Percentiles rank a stretch among this genome's conserved stretches.
phyloP scores from a whole-genome alignment of 148 eudicot genomes.

The Vaccinium vitisidaea region DNA sequence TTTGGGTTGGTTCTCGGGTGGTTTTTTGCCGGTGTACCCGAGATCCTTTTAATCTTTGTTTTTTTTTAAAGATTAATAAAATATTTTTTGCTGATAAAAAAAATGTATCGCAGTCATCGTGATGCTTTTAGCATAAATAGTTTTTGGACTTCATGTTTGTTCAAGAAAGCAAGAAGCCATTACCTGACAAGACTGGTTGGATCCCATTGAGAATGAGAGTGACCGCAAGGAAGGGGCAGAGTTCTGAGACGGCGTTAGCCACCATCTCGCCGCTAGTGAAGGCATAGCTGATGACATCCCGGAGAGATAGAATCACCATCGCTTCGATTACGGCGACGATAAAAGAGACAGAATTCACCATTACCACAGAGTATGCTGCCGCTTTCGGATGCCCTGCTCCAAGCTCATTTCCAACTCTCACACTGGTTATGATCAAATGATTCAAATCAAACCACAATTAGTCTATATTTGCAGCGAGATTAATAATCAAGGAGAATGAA shows the following conservation, averaged over 20 bases:
- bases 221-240: constrained; percentile 44
- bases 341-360: constrained; percentile 42
- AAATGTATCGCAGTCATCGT: too few relatives aligned
- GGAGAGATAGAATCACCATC: constrained; percentile 28
- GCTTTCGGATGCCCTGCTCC: constrained; percentile 54
- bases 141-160: too few relatives aligned
- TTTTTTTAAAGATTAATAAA: too few relatives aligned
- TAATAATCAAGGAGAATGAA: neutral
- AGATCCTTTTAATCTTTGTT: too few relatives aligned
- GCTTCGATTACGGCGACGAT: constrained; percentile 37
- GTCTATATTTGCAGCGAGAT: neutral
- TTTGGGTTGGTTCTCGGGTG: too few relatives aligned
- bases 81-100: too few relatives aligned
- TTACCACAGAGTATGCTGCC: constrained; percentile 52
- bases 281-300: constrained; percentile 49
- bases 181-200: constrained; percentile 74
- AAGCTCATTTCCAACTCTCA: constrained; percentile 58
- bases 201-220: constrained; percentile 53
- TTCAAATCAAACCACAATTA: neutral
- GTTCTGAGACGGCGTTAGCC: constrained; percentile 47
- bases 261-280: constrained; percentile 55
- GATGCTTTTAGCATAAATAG: too few relatives aligned
- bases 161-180: neutral
- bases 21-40: too few relatives aligned
- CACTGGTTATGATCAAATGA: constrained; percentile 24